A percentile compares a stretch with the other conserved stretches of the same genome.
Evolutionary conservation across 2,329 filamentous ascomycete genomes (phyloP).

Genomic region (Calonectria honghensis): DNA sequence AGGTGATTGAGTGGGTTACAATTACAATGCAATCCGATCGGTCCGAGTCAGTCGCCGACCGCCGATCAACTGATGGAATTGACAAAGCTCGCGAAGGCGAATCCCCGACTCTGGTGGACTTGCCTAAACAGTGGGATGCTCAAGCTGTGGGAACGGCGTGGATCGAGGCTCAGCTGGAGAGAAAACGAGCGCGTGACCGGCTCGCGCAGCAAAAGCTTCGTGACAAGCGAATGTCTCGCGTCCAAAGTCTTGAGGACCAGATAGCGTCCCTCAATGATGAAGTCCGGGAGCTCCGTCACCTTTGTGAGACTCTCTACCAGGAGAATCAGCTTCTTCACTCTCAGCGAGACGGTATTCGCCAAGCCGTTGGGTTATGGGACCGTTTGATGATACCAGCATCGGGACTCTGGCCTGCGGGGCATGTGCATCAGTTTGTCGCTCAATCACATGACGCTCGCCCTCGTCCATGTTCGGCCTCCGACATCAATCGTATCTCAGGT

Average conservation of each 20-base stretch:
- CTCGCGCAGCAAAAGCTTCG: conserved; percentile 16
- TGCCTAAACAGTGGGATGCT: not conserved
- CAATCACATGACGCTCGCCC: not conserved
- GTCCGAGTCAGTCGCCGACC: not conserved
- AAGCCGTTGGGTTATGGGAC: conserved; percentile 4
- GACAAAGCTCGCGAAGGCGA: not conserved
- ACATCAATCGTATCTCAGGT: not conserved
- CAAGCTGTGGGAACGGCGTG: not conserved
- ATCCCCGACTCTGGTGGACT: not conserved
- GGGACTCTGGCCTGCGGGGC: not conserved
- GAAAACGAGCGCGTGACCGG: conserved; percentile 24
- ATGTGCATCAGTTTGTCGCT: not conserved
- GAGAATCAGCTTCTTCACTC: conserved; percentile 26
- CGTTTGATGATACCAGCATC: not conserved
- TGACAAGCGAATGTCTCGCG: conserved; percentile 4
- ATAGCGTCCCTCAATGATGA: conserved; percentile 10
- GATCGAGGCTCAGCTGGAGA: conserved; percentile 6
- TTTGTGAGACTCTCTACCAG: conserved; percentile 16
- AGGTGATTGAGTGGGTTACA: not conserved
- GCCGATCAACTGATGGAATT: not conserved
- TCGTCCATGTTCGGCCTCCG: too few relatives aligned
- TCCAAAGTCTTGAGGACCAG: conserved; percentile 10
- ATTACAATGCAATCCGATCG: conserved; percentile 2
- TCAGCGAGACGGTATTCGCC: conserved; percentile 12
- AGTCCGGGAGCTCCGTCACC: conserved; percentile 11